Conservation (phyloP, 345 rosid genomes). For the Stellera chamaejasme region DNA sequence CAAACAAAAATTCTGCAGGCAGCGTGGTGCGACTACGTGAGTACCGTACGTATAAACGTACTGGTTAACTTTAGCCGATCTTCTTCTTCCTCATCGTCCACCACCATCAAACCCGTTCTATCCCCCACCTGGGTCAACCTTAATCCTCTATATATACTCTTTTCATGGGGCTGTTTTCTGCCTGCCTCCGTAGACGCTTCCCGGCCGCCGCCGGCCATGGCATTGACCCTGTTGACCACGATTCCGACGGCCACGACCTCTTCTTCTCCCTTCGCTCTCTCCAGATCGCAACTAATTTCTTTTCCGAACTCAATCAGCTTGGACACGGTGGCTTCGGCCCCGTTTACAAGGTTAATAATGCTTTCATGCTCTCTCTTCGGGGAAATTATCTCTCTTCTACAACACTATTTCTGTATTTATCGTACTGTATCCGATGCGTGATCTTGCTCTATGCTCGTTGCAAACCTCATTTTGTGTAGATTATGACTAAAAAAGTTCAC, state of each 20-base stretch:
- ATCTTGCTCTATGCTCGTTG: background rate
- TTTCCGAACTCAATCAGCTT: conserved; percentile 67
- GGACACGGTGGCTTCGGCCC: conserved; percentile 96
- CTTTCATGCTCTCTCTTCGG: too few relatives aligned
- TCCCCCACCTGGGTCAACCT: background rate
- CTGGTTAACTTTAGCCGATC: too few relatives aligned
- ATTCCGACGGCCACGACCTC: conserved; percentile 29
- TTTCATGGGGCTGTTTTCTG: conserved; percentile 21
- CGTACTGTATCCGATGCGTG: too few relatives aligned
- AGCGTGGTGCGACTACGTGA: too few relatives aligned
- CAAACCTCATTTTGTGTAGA: background rate
- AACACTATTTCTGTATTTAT: too few relatives aligned
- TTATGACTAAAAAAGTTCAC: background rate
- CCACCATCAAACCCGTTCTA: too few relatives aligned
- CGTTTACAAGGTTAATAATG: conserved; percentile 52
- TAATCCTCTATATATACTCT: background rate
- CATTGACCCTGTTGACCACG: conserved; percentile 14
- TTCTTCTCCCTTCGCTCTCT: conserved; percentile 56
- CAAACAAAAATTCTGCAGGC: too few relatives aligned
- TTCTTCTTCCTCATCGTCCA: too few relatives aligned
- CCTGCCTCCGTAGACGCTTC: conserved; percentile 19
- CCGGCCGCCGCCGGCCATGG: conserved; percentile 10
- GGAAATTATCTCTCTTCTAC: too few relatives aligned
- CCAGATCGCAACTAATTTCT: conserved; percentile 63
- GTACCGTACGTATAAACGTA: too few relatives aligned